Base-by-base conservation (phyloP, 345 rosid species). In the Aegle marmelos region DNA sequence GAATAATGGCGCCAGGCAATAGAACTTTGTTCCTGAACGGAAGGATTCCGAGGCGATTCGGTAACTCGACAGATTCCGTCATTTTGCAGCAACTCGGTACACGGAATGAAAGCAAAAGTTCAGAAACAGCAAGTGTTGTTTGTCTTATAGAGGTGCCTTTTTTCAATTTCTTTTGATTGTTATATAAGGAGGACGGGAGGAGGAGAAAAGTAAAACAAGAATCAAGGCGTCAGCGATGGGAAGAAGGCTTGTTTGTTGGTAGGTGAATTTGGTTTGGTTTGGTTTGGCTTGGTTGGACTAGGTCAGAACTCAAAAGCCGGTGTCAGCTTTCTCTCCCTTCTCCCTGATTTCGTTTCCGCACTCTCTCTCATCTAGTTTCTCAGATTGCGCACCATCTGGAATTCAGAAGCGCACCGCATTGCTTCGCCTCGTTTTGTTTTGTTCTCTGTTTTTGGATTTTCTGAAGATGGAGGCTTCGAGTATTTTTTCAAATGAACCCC, bases 1-100 rank as follows among this genome's bases (percentile, higher is more conserved):
- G 92, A 87, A 96, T 94, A 79, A 96, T 91, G 81, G 98, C 99
- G 85, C 99, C 98, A 74, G 99, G 99, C 59, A 96, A 83, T 79
- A 96, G 93, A 66, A 94, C 99, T 85, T 96, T 92, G 91, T 96
- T 96, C 84, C 92, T 83, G 81, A 96, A 96, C 0, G 99, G 99
- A 76, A 96, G 99, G 78, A 96, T 94, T 70, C 95, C 98, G 71
- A 96, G 86, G 70, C 98, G 92, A 82, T 85, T 86, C 71, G 99
- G 98, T 56, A 94, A 82, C 89, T 96, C 98, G n/a, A 96, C 97
- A 82, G 90, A 89, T 76, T 96, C 98, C 85, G 92, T 91, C 99
- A 96, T 94, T 31, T 56, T 79, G 25, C 60, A 21, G 75, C 13
- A 56, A 70, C 25, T 45, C 64, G 2, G 75, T 19, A 36, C 34